Conservation (phyloP, 495 filamentous ascomycete genomes). For the Penicillium silybi region DNA sequence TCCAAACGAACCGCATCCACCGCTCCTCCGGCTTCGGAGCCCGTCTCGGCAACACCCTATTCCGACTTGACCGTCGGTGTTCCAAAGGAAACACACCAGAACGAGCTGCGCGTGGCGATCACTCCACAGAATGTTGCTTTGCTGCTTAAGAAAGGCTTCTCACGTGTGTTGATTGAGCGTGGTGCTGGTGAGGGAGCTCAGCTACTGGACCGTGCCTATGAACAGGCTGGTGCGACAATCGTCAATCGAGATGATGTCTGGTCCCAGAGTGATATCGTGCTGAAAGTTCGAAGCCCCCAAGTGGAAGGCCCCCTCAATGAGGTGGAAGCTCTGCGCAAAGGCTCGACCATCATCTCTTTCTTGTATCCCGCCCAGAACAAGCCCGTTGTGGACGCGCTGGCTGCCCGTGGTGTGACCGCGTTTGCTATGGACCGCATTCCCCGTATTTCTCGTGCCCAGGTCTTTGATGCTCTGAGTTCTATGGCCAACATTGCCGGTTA, state of each 20-base stretch:
- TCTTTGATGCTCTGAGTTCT: constrained; percentile 69
- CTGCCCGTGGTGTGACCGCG: constrained; percentile 56
- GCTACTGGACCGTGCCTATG: constrained; percentile 67
- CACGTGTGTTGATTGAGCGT: constrained; percentile 66
- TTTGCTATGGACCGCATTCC: constrained; percentile 88
- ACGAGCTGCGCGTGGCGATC: constrained; percentile 74
- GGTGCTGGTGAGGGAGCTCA: constrained; percentile 71
- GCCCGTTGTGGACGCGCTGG: constrained; percentile 61
- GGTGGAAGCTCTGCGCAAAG: constrained; percentile 55
- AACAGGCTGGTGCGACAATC: constrained; percentile 65
- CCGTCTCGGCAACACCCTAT: constrained; percentile 63
- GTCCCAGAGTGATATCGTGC: constrained; percentile 65
- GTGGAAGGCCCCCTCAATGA: constrained; percentile 50
- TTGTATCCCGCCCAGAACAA: constrained; percentile 71
- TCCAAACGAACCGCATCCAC: constrained; percentile 25
- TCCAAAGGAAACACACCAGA: constrained; percentile 63
- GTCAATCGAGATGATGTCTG: constrained; percentile 61
- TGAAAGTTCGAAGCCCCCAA: constrained; percentile 73
- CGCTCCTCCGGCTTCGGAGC: constrained; percentile 32
- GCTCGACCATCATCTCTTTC: constrained; percentile 68
- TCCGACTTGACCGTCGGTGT: constrained; percentile 64
- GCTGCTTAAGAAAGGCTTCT: constrained; percentile 74
- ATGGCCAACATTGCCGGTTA: constrained; percentile 90
- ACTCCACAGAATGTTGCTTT: constrained; percentile 75
- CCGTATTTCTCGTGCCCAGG: constrained; percentile 75